These are phyloP conservation scores for Mycena latifolia DNA, from an alignment of 768 basidiomycete genomes.

Conservation along the genomic window DNA sequence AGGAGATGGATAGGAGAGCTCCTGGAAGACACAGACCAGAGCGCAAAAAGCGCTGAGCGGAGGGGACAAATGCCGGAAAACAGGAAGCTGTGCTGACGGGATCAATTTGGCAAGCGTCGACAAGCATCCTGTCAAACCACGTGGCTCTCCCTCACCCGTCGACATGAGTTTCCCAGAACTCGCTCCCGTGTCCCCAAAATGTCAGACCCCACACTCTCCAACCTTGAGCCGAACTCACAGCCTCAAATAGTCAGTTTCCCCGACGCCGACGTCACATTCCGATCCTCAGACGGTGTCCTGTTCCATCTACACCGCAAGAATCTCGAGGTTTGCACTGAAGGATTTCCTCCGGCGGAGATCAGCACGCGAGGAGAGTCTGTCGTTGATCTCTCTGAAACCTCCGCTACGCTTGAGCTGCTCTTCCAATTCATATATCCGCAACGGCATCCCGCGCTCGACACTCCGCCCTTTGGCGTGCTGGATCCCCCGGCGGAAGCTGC, in stretches of 20 bases:
- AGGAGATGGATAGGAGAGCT: no score
- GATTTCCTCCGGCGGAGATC: conserved; percentile 21
- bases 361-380: background rate
- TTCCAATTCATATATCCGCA: conserved; percentile 26
- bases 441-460: conserved; percentile 13
- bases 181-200: no score
- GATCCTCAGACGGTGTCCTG: conserved; percentile 26
- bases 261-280: conserved; percentile 23
- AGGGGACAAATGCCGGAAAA: no score
- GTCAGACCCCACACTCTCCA: no score
- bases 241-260: conserved; percentile 4
- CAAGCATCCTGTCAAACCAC: no score
- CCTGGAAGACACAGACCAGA: no score
- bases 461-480: background rate
- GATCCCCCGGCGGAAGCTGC: conserved; percentile 20
- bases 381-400: conserved; percentile 7
- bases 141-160: no score
- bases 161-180: no score
- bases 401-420: conserved; percentile 10
- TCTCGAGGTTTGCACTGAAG: conserved; percentile 23
- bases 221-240: no score
- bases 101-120: no score
- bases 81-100: no score
- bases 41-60: no score
- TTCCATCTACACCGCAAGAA: conserved; percentile 29